These are phyloP conservation scores for Paratinospora sagittata DNA, from an alignment of 164 flowering plant species.

Conservation along the genomic window DNA sequence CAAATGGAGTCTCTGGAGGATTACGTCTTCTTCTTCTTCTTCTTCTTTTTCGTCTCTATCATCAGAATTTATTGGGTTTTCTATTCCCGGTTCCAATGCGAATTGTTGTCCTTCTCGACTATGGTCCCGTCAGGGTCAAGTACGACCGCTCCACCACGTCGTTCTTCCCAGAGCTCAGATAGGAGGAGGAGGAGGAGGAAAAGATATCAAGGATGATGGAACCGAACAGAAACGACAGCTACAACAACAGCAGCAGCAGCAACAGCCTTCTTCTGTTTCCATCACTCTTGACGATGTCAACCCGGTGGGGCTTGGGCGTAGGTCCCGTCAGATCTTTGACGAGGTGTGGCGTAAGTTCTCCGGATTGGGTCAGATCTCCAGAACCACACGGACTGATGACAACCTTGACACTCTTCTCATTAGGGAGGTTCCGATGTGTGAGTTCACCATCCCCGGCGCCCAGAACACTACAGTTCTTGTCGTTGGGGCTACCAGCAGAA, in stretches of 20 bases:
- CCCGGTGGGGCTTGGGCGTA: conserved; percentile 90
- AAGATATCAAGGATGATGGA: no score
- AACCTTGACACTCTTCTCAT: conserved; percentile 41
- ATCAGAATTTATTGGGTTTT: conserved; percentile 13
- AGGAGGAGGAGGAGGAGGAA: neutral
- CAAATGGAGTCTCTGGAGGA: neutral
- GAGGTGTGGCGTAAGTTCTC: conserved; percentile 94
- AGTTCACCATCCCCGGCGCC: conserved; percentile 88
- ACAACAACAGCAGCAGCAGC: no score
- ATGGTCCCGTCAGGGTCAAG: no score
- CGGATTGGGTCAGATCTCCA: conserved; percentile 83
- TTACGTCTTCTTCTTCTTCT: neutral
- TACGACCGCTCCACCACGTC: neutral
- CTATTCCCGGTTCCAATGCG: conserved; percentile 16
- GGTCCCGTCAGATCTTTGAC: conserved; percentile 81
- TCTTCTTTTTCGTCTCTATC: no score
- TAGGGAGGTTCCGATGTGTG: conserved; percentile 84
- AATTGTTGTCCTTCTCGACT: no score
- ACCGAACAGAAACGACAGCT: neutral
- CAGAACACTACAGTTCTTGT: conserved; percentile 87
- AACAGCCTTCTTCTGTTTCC: conserved; percentile 18
- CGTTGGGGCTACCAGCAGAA: conserved; percentile 87
- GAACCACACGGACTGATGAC: conserved; percentile 55
- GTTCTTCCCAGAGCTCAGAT: conserved; percentile 14
- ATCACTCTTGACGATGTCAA: conserved; percentile 45